Evolutionary conservation across 495 filamentous ascomycete species (phyloP).

Genomic region (Cenococcum geophilum): DNA sequence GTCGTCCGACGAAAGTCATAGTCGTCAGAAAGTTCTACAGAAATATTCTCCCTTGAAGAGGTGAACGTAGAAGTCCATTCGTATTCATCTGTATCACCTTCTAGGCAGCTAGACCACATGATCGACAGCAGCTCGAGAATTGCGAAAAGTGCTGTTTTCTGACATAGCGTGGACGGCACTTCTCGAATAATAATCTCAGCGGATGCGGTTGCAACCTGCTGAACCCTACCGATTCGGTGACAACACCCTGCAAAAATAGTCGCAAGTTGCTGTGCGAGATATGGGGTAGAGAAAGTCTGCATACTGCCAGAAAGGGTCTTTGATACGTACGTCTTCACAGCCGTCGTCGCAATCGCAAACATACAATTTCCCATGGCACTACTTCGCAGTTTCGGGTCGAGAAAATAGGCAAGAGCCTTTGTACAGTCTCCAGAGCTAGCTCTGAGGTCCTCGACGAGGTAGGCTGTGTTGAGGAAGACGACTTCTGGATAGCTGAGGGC

Average conservation of each 20-base stretch:
- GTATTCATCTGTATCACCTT: conserved; percentile 90
- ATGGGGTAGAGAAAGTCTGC: conserved; percentile 72
- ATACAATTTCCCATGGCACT: conserved; percentile 79
- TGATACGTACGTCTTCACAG: conserved; percentile 66
- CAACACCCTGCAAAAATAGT: conserved; percentile 81
- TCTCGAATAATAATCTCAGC: conserved; percentile 77
- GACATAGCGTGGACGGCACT: conserved; percentile 85
- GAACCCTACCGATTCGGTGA: conserved; percentile 83
- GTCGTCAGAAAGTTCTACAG: conserved; percentile 85
- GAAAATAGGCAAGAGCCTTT: conserved; percentile 80
- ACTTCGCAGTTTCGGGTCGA: conserved; percentile 76
- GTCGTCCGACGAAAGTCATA: conserved; percentile 73
- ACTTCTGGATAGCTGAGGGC: conserved; percentile 75
- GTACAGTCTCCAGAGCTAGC: conserved; percentile 80
- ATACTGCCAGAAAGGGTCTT: conserved; percentile 63
- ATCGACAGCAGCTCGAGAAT: conserved; percentile 83
- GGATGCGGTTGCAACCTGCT: conserved; percentile 70
- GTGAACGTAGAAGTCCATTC: conserved; percentile 73
- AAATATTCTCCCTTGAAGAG: conserved; percentile 66
- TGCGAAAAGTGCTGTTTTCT: conserved; percentile 82
- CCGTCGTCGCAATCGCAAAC: conserved; percentile 69
- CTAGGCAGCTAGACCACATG: conserved; percentile 91
- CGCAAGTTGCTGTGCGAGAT: conserved; percentile 80
- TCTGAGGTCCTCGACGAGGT: conserved; percentile 77
- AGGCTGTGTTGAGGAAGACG: conserved; percentile 84